Evolutionary conservation across 352 stramenopile genomes (phyloP), one percentile per base, ranked within the genome.

Genomic region (Pythium phragmiticola): DNA sequence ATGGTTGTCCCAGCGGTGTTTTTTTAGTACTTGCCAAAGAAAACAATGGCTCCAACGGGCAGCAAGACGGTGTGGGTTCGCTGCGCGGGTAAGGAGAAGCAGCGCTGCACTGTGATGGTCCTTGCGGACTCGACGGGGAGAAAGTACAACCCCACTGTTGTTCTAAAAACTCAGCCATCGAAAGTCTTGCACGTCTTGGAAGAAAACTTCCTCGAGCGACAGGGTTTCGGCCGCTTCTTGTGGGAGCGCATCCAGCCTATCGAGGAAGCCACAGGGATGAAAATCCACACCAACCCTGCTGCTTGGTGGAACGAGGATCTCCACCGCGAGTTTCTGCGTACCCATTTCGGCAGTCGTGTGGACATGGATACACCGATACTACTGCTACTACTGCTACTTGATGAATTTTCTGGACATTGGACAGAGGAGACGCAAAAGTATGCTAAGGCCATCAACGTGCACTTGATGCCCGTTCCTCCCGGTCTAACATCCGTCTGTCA

Each of bases 241-340:
- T 61, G 33, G 50, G 49, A 50, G n/a, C 19, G 4, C 5, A 45
- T 67, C 5, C 30, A 21, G 21, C 21, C 21, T 21, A 21, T 21
- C 21, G 21, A 42, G 8, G 26, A 37, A 23, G 26, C 43, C 3
- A 49, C 21, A 28, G 42, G 19, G 19, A 28, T n/a, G 61, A 45
- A 8, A 63, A 63, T 50, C 61, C 61, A 17, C 63, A 48, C 21
- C 21, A 21, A 21, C 21, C 21, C 21, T 21, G 21, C 21, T 28
- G 61, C 30, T 14, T 68, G 61, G 61, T 58, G 61, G 61, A 63
- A 68, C n/a, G 61, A 62, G 17, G 13, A 46, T 7, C 37, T 68
- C 4, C 63, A 53, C 1, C 12, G 63, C 3, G 13, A 17, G 13
- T 68, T 68, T 30, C 54, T 63, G 17, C 16, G 14, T 7, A 59